phyloP scores from a whole-genome alignment of 148 eudicot genomes.

The Tetragonia tetragonoides region DNA sequence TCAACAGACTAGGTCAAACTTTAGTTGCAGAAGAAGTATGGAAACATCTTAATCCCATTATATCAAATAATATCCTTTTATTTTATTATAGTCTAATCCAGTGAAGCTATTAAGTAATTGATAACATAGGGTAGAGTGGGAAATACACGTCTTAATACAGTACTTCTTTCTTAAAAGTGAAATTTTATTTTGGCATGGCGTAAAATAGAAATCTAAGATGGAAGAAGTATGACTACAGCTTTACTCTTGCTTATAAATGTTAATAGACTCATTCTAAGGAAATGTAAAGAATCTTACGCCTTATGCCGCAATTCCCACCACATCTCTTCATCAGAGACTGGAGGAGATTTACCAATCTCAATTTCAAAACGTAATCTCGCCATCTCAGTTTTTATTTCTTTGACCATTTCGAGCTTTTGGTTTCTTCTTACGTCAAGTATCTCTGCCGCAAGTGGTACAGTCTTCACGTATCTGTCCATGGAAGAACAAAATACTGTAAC shows the following conservation, averaged over 20 bases:
- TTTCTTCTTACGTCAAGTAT: constrained; percentile 77
- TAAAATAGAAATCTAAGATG: background rate
- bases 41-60: constrained; percentile 3
- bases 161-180: background rate
- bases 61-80: background rate
- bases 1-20: background rate
- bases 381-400: constrained; percentile 63
- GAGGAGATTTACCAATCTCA: constrained; percentile 97
- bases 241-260: background rate
- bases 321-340: constrained; percentile 77
- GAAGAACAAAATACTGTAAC: constrained; percentile 12
- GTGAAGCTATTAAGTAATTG: background rate
- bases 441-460: constrained; percentile 93
- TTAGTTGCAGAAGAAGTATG: background rate
- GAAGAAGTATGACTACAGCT: background rate
- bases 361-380: constrained; percentile 74
- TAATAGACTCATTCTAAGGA: background rate
- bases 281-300: constrained; percentile 57
- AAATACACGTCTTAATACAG: background rate
- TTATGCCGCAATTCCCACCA: constrained; percentile 78
- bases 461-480: constrained; percentile 82
- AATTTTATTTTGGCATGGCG: background rate
- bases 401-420: constrained; percentile 92
- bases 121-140: background rate
- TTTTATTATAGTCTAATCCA: too few relatives aligned